Base-by-base conservation (phyloP, 176 grass and related monocot genomes). In the Pharus latifolius region DNA sequence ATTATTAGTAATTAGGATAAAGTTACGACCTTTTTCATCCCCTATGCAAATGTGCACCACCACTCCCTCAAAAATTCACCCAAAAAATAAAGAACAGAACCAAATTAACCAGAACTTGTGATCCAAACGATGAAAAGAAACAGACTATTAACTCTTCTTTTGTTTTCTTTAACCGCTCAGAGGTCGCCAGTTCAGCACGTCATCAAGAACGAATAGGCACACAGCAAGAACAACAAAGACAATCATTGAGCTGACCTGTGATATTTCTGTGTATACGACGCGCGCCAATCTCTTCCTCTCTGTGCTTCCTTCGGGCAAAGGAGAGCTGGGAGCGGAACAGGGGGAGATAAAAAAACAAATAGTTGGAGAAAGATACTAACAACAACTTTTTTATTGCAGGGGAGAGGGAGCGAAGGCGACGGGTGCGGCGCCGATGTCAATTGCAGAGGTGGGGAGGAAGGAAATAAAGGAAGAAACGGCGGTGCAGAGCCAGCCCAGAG, bases 361-460 rank as follows among this genome's bases (percentile, higher is more conserved):
- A 10, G 11, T 35, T 2, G 6, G 56, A 25, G n/a, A 51, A 23
- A 31, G 48, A n/a, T 2, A 18, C 16, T 1, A 33, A 30, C 19
- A 35, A 23, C 3, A 49, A 27, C 42, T 74, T 4, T 74, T 29
- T 22, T 15, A 18, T 74, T 46, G 13, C 34, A 40, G 60, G 37
- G 30, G 18, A 30, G 48, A 15, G 77, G 46, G 25, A 7, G 61
- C 25, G 25, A 33, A 17, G 69, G 56, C 41, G 86, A 55, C 3
- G 16, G 44, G 33, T 15, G 72, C 67, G 70, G 33, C 60, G 80
- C 70, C 55, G 80, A 69, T 49, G 72, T 87, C 72, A 42, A 60
- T 37, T 32, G n/a, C 7, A 27, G 82, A 20, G 3, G 57, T 13
- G 37, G 16, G 26, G 19, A 25, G 28, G 37, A 65, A 62, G 45